Evolutionary conservation across 2,329 filamentous ascomycete genomes (phyloP).

Genomic region (Volutella citrinella): DNA sequence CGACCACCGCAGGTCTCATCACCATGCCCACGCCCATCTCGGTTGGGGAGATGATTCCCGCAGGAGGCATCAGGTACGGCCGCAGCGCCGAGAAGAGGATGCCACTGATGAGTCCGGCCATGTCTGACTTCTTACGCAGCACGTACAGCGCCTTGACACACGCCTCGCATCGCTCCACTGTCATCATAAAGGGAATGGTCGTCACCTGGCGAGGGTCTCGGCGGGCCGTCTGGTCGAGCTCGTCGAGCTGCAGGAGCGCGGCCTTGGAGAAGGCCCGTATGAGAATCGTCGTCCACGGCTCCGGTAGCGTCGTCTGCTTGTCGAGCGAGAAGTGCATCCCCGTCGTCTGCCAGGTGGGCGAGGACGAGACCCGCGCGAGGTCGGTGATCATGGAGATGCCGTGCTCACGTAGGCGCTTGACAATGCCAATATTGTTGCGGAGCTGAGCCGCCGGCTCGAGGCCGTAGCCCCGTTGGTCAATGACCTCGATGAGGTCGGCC

Average conservation of each 20-base stretch:
- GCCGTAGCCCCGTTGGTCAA: conserved; percentile 38
- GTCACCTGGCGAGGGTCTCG: too few relatives aligned
- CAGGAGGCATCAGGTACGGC: too few relatives aligned
- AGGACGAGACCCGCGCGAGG: conserved; percentile 43
- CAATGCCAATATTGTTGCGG: conserved; percentile 29
- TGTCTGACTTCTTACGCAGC: conserved; percentile 54
- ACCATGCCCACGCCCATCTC: too few relatives aligned
- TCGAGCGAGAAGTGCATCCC: conserved; percentile 52
- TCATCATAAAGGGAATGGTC: conserved; percentile 28
- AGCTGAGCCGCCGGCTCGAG: conserved; percentile 12
- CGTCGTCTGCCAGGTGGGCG: conserved; percentile 21
- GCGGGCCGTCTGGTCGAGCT: too few relatives aligned
- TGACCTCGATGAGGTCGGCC: conserved; percentile 48
- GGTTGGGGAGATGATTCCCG: too few relatives aligned
- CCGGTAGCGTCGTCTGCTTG: conserved; percentile 52
- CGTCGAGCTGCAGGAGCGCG: conserved; percentile 34
- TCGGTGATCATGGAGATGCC: conserved; percentile 46
- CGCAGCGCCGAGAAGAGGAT: too few relatives aligned
- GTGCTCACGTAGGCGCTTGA: conserved; percentile 37
- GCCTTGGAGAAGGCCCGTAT: conserved; percentile 52
- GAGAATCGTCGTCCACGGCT: conserved; percentile 58
- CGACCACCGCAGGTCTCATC: too few relatives aligned
- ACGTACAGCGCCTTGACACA: conserved; percentile 53
- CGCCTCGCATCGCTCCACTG: conserved; percentile 38
- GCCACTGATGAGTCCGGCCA: too few relatives aligned